phyloP scores from a whole-genome alignment of 2,329 filamentous ascomycete genomes.

The Fusarium sp. region DNA sequence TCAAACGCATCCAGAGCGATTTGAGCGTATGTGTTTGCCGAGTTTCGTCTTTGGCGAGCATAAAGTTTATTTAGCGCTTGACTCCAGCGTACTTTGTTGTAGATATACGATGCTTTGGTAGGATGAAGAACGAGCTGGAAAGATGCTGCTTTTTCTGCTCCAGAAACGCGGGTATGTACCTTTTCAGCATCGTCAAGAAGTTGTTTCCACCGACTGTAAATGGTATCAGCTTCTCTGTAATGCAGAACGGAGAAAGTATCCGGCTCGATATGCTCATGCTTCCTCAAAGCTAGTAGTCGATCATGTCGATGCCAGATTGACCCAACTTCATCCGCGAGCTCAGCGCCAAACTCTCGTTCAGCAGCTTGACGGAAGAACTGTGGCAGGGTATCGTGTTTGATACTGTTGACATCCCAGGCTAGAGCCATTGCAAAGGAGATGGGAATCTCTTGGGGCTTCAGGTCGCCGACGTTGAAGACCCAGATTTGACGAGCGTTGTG shows the following conservation, averaged over 20 bases:
- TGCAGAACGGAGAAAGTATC: conserved; percentile 65
- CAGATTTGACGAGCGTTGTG: conserved; percentile 62
- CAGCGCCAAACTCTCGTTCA: conserved; percentile 57
- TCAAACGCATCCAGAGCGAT: conserved; percentile 60
- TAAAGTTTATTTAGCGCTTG: conserved; percentile 60
- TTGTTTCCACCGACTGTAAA: conserved; percentile 59
- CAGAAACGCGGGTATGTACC: conserved; percentile 52
- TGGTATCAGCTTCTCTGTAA: conserved; percentile 63
- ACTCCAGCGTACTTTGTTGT: conserved; percentile 55
- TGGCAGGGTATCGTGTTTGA: conserved; percentile 51
- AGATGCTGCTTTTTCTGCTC: conserved; percentile 57
- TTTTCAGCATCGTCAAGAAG: conserved; percentile 54
- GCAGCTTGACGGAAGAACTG: conserved; percentile 59
- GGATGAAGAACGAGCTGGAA: conserved; percentile 69
- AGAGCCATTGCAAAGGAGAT: conserved; percentile 65
- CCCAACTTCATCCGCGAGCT: conserved; percentile 55
- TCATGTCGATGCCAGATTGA: conserved; percentile 61
- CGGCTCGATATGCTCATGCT: conserved; percentile 67
- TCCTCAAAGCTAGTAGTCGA: conserved; percentile 56
- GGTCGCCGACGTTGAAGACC: conserved; percentile 71
- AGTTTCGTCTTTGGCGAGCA: conserved; percentile 62
- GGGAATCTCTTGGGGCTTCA: conserved; percentile 66
- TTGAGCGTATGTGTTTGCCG: conserved; percentile 59
- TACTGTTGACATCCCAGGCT: conserved; percentile 62
- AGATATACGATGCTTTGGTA: conserved; percentile 61